Evolutionary conservation across 2,329 filamentous ascomycete species (phyloP).

Genomic region (Aspergillus puulaauensis): DNA sequence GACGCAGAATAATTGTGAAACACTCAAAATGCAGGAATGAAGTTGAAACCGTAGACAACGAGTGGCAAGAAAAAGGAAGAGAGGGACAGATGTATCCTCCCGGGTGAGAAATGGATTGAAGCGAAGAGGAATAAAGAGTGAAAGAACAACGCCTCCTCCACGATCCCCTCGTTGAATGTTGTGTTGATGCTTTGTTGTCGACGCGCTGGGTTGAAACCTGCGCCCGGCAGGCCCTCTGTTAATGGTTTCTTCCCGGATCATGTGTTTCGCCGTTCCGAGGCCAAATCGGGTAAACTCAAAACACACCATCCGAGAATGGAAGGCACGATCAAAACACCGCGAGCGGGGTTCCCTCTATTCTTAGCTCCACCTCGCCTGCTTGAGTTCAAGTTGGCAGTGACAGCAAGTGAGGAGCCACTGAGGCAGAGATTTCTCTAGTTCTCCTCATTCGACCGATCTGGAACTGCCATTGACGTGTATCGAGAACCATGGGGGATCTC

Average conservation of each 20-base stretch:
- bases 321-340: conserved; percentile 22
- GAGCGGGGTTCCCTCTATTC: conserved; percentile 14
- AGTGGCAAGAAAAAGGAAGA: conserved; percentile 1
- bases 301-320: conserved; percentile 27
- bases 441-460: background rate
- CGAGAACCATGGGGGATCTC: background rate
- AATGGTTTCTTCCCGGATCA: conserved; percentile 23
- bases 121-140: background rate
- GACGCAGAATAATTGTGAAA: background rate
- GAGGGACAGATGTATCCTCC: conserved; percentile 6
- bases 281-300: conserved; percentile 32
- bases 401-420: background rate
- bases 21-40: background rate
- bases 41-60: conserved; percentile 6
- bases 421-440: background rate
- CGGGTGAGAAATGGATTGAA: background rate
- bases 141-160: conserved; percentile 6
- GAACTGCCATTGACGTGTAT: background rate
- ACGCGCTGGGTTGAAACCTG: conserved; percentile 24
- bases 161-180: conserved; percentile 10
- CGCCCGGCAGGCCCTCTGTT: conserved; percentile 14
- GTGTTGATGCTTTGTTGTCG: conserved; percentile 24
- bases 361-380: conserved; percentile 1
- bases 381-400: background rate
- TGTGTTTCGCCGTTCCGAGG: conserved; percentile 2